Percentiles rank a stretch among this genome's conserved stretches.
Conservation (phyloP, 345 rosid genomes). For the Turnera subulata region DNA sequence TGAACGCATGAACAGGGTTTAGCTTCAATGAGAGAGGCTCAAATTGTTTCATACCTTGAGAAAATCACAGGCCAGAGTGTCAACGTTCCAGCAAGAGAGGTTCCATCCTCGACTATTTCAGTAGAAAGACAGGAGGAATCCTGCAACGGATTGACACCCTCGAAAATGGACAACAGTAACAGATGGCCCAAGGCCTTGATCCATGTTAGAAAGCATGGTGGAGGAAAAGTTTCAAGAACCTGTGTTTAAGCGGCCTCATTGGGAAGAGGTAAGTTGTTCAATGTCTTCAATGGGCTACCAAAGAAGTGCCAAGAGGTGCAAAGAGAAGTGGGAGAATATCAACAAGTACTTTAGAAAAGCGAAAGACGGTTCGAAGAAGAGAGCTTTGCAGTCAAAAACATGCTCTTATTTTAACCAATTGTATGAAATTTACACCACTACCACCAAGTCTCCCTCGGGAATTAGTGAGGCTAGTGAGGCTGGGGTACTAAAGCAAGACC, state of each 20-base stretch:
- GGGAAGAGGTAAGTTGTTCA: slow-evolving; percentile 39
- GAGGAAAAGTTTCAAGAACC: slow-evolving; percentile 38
- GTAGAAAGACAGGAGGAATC: too few relatives aligned
- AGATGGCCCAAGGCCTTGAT: slow-evolving; percentile 42
- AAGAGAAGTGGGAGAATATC: slow-evolving; percentile 52
- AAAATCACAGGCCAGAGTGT: too few relatives aligned
- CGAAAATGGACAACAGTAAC: too few relatives aligned
- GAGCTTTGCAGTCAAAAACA: slow-evolving; percentile 30
- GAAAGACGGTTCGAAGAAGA: slow-evolving; percentile 29
- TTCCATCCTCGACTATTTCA: too few relatives aligned
- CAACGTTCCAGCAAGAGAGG: too few relatives aligned
- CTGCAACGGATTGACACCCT: too few relatives aligned
- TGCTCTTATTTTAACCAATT: slow-evolving; percentile 37
- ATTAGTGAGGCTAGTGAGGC: slow-evolving; percentile 7
- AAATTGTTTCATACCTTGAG: too few relatives aligned
- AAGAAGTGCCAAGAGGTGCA: slow-evolving; percentile 45
- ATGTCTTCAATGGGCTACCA: slow-evolving; percentile 41
- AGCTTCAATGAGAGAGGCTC: too few relatives aligned
- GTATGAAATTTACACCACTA: slow-evolving; percentile 36
- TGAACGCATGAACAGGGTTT: too few relatives aligned
- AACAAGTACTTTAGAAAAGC: slow-evolving; percentile 44
- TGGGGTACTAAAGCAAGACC: slow-evolving; percentile 17
- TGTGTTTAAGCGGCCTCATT: slow-evolving; percentile 35
- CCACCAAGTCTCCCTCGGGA: slow-evolving; percentile 2
- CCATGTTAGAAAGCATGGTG: slow-evolving; percentile 26